Percentiles rank a stretch among this genome's conserved stretches.
phyloP scores from a whole-genome alignment of 176 grass and related monocot species.

The Tillandsia leiboldiana region DNA sequence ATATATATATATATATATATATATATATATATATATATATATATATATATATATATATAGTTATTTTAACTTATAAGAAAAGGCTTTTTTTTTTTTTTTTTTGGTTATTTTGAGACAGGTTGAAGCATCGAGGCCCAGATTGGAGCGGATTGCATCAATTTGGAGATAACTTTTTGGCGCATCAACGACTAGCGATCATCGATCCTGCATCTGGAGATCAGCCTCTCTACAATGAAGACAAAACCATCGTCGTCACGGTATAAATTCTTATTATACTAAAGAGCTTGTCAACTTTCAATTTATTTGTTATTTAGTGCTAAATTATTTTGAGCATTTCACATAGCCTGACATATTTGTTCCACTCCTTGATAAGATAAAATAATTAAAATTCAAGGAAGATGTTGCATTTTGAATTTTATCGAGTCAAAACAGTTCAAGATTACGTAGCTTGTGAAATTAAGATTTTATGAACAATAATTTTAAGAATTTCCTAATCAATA shows the following conservation, averaged over 20 bases:
- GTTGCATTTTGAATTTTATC: background rate
- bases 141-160: constrained; percentile 86
- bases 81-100: too few species aligned
- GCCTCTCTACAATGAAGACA: constrained; percentile 82
- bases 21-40: background rate
- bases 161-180: constrained; percentile 70
- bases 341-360: too few species aligned
- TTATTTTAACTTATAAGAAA: background rate
- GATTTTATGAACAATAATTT: background rate
- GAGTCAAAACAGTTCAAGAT: background rate
- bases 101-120: constrained; percentile 28
- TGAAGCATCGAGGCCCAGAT: constrained; percentile 83
- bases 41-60: background rate
- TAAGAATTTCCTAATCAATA: too few species aligned
- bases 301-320: background rate
- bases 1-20: background rate
- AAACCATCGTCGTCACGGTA: constrained; percentile 81
- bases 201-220: constrained; percentile 91
- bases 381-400: background rate
- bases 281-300: background rate
- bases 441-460: background rate
- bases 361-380: too few species aligned
- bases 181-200: constrained; percentile 82
- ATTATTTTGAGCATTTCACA: too few species aligned
- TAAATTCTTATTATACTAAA: background rate